These are phyloP conservation scores for Sphaerostilbella broomeana DNA, from an alignment of 2,329 filamentous ascomycete genomes.

Conservation along the genomic window DNA sequence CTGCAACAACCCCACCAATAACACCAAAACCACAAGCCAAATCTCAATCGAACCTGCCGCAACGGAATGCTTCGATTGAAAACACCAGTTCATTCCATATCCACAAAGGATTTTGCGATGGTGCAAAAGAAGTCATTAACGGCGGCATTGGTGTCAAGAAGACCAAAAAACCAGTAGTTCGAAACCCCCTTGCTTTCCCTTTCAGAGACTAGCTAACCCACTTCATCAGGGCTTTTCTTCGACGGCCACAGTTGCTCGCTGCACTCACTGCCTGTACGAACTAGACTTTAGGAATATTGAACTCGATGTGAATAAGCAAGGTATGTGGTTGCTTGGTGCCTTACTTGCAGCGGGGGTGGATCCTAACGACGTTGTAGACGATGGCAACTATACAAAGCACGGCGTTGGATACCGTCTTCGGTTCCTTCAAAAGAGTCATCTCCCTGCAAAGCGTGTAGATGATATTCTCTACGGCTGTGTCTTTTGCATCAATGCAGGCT, in stretches of 20 bases:
- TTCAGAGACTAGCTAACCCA: not conserved
- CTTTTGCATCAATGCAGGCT: slow-evolving; percentile 45
- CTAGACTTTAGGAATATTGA: slow-evolving; percentile 48
- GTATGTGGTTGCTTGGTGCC: slow-evolving; percentile 28
- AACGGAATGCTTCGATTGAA: slow-evolving; percentile 36
- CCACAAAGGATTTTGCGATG: slow-evolving; percentile 49
- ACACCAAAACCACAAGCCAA: too few relatives aligned
- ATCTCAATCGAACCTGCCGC: slow-evolving; percentile 4
- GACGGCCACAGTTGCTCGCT: slow-evolving; percentile 42
- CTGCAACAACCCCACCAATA: not conserved
- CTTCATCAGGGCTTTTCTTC: slow-evolving; percentile 33
- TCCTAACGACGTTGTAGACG: slow-evolving; percentile 10
- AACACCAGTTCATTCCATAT: slow-evolving; percentile 44
- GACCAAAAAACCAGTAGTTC: slow-evolving; percentile 39
- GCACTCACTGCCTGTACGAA: slow-evolving; percentile 47
- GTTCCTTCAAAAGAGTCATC: slow-evolving; percentile 50
- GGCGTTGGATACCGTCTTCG: slow-evolving; percentile 46
- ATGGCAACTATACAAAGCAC: slow-evolving; percentile 40
- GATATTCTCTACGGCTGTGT: slow-evolving; percentile 49
- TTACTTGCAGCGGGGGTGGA: too few relatives aligned
- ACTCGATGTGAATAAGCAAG: slow-evolving; percentile 41
- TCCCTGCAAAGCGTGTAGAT: slow-evolving; percentile 42
- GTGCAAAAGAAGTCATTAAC: slow-evolving; percentile 43
- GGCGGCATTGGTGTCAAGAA: slow-evolving; percentile 46
- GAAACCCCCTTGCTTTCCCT: not conserved